A percentile compares a stretch with the other conserved stretches of the same genome.
Evolutionary conservation across 306 rosid species (phyloP).

Genomic region (apple (Malus domestica)): DNA sequence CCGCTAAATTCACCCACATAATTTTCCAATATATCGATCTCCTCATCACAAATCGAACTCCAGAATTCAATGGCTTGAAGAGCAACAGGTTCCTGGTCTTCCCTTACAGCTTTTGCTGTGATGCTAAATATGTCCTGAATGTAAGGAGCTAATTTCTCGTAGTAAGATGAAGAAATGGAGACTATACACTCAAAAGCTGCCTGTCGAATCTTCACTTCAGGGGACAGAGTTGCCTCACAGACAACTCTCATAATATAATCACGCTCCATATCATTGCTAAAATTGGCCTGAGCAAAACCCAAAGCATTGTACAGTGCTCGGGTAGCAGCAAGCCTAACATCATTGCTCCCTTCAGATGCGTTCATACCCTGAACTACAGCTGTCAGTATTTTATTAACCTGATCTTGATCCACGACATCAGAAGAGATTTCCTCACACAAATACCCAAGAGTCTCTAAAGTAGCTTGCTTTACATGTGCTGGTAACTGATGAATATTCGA

Average conservation of each 20-base stretch:
- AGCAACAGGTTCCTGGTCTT: slow-evolving; percentile 82
- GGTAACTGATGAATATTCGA: slow-evolving; percentile 74
- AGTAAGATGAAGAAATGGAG: slow-evolving; percentile 72
- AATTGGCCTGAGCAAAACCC: slow-evolving; percentile 83
- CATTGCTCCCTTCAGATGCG: slow-evolving; percentile 62
- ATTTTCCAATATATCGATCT: slow-evolving; percentile 75
- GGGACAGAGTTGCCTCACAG: slow-evolving; percentile 72
- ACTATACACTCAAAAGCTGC: slow-evolving; percentile 93
- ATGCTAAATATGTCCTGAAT: slow-evolving; percentile 72
- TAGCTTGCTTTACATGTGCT: slow-evolving; percentile 71
- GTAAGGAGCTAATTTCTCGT: slow-evolving; percentile 69
- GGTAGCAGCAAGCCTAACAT: slow-evolving; percentile 83
- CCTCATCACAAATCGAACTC: slow-evolving; percentile 95
- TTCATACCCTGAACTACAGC: slow-evolving; percentile 94
- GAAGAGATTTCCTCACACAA: slow-evolving; percentile 88
- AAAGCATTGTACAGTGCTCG: slow-evolving; percentile 78
- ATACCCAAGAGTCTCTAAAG: slow-evolving; percentile 87
- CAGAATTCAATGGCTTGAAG: slow-evolving; percentile 95
- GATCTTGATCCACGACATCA: slow-evolving; percentile 72
- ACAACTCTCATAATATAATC: slow-evolving; percentile 92
- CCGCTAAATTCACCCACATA: slow-evolving; percentile 55
- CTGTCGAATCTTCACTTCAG: slow-evolving; percentile 66
- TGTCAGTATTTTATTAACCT: slow-evolving; percentile 79
- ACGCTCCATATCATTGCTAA: slow-evolving; percentile 79
- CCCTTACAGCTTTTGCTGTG: slow-evolving; percentile 74